phyloP scores from a whole-genome alignment of 2,329 filamentous ascomycete species.

The Hawksworthiomyces lignivorus region DNA sequence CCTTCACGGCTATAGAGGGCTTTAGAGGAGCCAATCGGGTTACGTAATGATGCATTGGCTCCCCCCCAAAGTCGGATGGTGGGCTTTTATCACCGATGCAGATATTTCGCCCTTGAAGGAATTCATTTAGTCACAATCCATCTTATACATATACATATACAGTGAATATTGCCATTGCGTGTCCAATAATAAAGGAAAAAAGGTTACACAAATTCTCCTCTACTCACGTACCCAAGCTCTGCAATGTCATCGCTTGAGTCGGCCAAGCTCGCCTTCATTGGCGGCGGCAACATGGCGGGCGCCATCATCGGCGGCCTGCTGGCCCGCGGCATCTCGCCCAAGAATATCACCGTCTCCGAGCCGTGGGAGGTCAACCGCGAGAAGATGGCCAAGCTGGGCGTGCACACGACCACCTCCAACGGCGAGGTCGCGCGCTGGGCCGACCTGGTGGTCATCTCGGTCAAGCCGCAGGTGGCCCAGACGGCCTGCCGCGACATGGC shows the following conservation, averaged over 20 bases:
- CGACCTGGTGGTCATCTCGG: slow-evolving; percentile 40
- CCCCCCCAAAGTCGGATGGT: too few species aligned
- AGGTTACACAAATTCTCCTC: too few species aligned
- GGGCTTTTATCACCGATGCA: too few species aligned
- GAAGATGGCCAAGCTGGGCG: slow-evolving; percentile 39
- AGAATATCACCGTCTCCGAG: slow-evolving; percentile 40
- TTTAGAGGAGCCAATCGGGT: too few species aligned
- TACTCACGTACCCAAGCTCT: too few species aligned
- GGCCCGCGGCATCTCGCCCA: slow-evolving; percentile 33
- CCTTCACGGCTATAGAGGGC: too few species aligned
- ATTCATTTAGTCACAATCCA: too few species aligned
- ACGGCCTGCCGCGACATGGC: slow-evolving; percentile 39
- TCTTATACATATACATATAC: too few species aligned
- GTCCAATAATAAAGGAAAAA: too few species aligned
- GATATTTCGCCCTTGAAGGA: too few species aligned
- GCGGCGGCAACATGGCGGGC: slow-evolving; percentile 45
- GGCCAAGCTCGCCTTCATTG: slow-evolving; percentile 30
- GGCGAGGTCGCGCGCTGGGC: slow-evolving; percentile 34
- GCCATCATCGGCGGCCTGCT: slow-evolving; percentile 44
- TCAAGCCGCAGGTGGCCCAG: slow-evolving; percentile 44
- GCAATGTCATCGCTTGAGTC: slow-evolving; percentile 18
- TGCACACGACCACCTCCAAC: slow-evolving; percentile 39
- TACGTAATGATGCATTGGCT: too few species aligned
- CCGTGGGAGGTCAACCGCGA: slow-evolving; percentile 45
- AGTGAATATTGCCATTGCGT: too few species aligned